Conservation (phyloP, 495 filamentous ascomycete genomes). For the Penicillium chermesinum region DNA sequence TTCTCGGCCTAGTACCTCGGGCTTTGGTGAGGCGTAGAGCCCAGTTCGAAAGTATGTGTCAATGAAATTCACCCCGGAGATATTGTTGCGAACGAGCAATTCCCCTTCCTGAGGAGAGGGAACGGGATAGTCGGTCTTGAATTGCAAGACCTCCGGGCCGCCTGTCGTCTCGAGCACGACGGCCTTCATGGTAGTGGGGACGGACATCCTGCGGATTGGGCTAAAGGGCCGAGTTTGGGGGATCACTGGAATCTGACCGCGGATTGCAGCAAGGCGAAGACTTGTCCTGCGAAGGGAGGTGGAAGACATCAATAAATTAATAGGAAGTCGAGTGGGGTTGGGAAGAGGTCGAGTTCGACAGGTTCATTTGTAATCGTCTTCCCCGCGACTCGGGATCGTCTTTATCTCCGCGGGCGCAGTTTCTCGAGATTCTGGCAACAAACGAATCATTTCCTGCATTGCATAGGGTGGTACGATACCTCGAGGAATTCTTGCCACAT, state of each 20-base stretch:
- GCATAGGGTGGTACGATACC: too few species aligned
- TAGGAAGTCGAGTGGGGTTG: background rate
- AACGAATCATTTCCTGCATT: too few species aligned
- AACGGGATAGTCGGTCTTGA: constrained; percentile 70
- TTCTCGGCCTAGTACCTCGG: constrained; percentile 81
- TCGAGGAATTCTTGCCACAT: too few species aligned
- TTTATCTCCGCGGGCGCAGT: background rate
- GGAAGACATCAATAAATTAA: constrained; percentile 9
- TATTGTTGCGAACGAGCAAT: constrained; percentile 80
- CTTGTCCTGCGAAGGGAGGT: constrained; percentile 11
- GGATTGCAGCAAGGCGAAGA: constrained; percentile 21
- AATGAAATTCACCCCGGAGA: constrained; percentile 86
- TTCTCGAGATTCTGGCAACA: background rate
- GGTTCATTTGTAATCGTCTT: constrained; percentile 23
- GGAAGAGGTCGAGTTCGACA: constrained; percentile 2
- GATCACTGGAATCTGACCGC: constrained; percentile 16
- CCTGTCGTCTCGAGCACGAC: constrained; percentile 71
- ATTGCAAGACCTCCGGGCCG: constrained; percentile 71
- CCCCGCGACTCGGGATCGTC: constrained; percentile 8
- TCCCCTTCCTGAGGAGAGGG: constrained; percentile 66
- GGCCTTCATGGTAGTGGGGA: constrained; percentile 69
- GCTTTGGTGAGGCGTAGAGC: constrained; percentile 71
- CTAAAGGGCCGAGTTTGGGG: constrained; percentile 1
- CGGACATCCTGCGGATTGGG: constrained; percentile 29
- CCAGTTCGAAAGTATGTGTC: constrained; percentile 85